phyloP scores from a whole-genome alignment of 2,329 filamentous ascomycete genomes.

The Penicillium brasilianum region DNA sequence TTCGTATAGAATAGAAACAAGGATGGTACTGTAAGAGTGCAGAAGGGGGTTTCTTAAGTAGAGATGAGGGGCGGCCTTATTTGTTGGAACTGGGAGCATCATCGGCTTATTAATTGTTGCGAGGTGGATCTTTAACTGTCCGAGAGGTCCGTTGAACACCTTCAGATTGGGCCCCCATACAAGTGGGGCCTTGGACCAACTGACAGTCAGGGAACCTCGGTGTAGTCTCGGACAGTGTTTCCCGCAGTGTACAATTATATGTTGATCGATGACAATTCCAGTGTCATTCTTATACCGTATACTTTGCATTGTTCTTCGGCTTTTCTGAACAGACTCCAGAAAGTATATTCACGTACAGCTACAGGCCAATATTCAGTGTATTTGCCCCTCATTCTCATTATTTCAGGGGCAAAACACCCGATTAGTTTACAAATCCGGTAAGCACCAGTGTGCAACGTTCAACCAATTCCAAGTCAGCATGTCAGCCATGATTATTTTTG shows the following conservation, averaged over 20 bases:
- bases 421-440: not conserved
- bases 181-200: not conserved
- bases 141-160: slow-evolving; percentile 4
- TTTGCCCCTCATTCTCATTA: not conserved
- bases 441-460: not conserved
- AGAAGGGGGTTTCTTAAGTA: not conserved
- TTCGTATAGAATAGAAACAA: not conserved
- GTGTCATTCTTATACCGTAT: too few relatives aligned
- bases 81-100: not conserved
- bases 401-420: not conserved
- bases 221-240: not conserved
- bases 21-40: not conserved
- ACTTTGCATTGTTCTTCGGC: not conserved
- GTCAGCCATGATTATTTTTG: not conserved
- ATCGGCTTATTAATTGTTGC: slow-evolving; percentile 5
- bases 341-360: not conserved
- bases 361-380: not conserved
- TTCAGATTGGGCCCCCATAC: not conserved
- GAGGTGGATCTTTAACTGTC: not conserved
- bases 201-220: not conserved
- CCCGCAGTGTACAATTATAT: too few relatives aligned
- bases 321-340: not conserved
- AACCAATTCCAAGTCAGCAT: not conserved
- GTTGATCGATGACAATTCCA: too few relatives aligned
- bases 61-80: slow-evolving; percentile 1